phyloP scores from a whole-genome alignment of 345 rosid species.

The Gossypium raimondii region DNA sequence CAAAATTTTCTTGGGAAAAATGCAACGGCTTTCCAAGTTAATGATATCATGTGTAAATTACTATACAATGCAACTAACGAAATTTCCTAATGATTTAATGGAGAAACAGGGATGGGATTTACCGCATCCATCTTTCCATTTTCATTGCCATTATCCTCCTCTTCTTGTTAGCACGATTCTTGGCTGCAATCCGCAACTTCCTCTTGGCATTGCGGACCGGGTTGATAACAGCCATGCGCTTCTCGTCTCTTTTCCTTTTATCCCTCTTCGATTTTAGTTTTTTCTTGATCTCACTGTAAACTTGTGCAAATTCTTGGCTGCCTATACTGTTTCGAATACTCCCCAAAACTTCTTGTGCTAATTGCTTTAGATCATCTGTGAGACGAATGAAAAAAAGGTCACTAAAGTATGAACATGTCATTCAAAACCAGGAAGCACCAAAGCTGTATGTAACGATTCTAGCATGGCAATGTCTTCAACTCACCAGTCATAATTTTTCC shows the following conservation, averaged over 20 bases:
- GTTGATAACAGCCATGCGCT: slow-evolving; percentile 82
- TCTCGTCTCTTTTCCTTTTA: slow-evolving; percentile 69
- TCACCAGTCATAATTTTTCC: slow-evolving; percentile 70
- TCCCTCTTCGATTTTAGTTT: slow-evolving; percentile 60
- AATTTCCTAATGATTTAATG: not conserved
- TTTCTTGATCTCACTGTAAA: slow-evolving; percentile 61
- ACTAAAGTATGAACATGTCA: not conserved
- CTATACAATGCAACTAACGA: not conserved
- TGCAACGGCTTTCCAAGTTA: not conserved
- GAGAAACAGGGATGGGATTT: not conserved
- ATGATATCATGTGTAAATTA: not conserved
- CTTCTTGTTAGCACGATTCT: slow-evolving; percentile 69
- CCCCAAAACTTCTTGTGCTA: slow-evolving; percentile 68
- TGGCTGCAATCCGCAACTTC: slow-evolving; percentile 68
- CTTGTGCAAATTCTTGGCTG: slow-evolving; percentile 44
- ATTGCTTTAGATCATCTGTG: slow-evolving; percentile 62
- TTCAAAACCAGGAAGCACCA: not conserved
- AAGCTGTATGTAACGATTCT: not conserved
- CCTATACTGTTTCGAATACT: slow-evolving; percentile 51
- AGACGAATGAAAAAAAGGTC: slow-evolving; percentile 3
- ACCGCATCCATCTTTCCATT: slow-evolving; percentile 59
- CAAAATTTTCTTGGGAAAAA: not conserved
- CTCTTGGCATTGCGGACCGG: slow-evolving; percentile 81
- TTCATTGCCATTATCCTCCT: slow-evolving; percentile 71
- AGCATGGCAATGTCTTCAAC: slow-evolving; percentile 12